Conservation (phyloP, 2,329 filamentous ascomycete genomes). For the Colletotrichum musae region DNA sequence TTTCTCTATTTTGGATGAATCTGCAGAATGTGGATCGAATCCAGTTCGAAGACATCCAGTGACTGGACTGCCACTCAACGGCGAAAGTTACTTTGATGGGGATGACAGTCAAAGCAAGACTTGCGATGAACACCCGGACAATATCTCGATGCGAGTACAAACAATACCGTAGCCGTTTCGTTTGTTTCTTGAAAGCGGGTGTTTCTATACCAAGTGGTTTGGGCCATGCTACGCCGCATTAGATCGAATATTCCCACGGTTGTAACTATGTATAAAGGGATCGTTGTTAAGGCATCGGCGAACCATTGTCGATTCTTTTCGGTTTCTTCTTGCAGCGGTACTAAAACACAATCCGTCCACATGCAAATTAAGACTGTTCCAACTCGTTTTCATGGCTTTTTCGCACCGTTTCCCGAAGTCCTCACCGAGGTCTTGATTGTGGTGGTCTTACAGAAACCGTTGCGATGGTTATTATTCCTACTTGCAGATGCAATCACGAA, state of each 20-base stretch:
- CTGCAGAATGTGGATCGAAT: background rate
- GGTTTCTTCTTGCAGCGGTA: background rate
- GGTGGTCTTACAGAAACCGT: background rate
- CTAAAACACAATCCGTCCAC: too few species aligned
- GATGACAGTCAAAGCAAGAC: conserved; percentile 8
- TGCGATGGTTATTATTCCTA: background rate
- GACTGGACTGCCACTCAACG: background rate
- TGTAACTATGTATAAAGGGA: background rate
- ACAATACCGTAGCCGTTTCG: too few species aligned
- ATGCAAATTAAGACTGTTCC: too few species aligned
- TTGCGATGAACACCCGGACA: conserved; percentile 24
- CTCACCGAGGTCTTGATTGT: background rate
- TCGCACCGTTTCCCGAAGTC: background rate
- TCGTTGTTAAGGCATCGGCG: background rate
- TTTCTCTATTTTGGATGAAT: background rate
- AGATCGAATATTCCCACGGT: too few species aligned
- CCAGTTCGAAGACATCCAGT: background rate
- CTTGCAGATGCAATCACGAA: background rate
- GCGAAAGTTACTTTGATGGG: background rate
- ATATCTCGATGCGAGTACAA: too few species aligned
- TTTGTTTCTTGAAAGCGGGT: too few species aligned
- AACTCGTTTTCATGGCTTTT: background rate
- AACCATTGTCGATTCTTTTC: background rate
- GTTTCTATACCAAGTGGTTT: too few species aligned
- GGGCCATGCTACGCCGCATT: background rate